Percentiles rank a stretch among this genome's conserved stretches.
Conservation (phyloP, 1,284 basidiomycete genomes). For the Cryptococcus sp. region DNA sequence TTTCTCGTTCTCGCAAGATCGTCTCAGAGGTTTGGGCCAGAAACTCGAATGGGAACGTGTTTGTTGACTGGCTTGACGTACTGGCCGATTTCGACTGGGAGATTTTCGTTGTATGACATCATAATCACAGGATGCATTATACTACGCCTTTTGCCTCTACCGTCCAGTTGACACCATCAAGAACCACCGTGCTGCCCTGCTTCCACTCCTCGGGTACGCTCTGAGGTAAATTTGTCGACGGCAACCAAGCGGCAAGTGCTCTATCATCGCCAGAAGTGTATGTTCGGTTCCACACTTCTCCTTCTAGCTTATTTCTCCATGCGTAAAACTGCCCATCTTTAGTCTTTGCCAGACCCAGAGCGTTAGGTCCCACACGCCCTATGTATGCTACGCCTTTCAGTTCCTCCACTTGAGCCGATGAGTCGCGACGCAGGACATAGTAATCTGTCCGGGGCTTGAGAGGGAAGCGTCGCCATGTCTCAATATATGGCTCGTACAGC, state of each 20-base stretch:
- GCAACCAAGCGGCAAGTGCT: background rate
- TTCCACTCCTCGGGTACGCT: constrained; percentile 3
- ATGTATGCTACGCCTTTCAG: constrained; percentile 1
- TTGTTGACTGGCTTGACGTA: constrained; percentile 41
- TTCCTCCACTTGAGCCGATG: background rate
- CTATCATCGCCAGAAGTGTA: constrained; percentile 10
- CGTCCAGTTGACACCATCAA: constrained; percentile 2
- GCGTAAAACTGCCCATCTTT: constrained; percentile 4
- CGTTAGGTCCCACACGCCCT: constrained; percentile 11
- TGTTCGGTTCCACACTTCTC: constrained; percentile 11
- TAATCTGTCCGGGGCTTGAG: constrained; percentile 6
- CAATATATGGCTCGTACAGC: constrained; percentile 30
- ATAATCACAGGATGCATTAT: background rate
- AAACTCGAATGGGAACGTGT: constrained; percentile 26
- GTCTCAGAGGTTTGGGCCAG: constrained; percentile 36
- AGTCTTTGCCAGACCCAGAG: constrained; percentile 13
- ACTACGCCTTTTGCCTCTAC: constrained; percentile 5
- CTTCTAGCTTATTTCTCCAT: constrained; percentile 13
- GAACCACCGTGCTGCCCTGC: background rate
- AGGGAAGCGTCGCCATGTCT: constrained; percentile 34
- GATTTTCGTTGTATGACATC: constrained; percentile 27
- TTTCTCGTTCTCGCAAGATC: constrained; percentile 32
- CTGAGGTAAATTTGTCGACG: constrained; percentile 5
- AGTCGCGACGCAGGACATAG: constrained; percentile 14
- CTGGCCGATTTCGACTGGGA: constrained; percentile 40